Evolutionary conservation across 129 eudicot genomes (phyloP).

Genomic region (Gnaphalium uliginosum): DNA sequence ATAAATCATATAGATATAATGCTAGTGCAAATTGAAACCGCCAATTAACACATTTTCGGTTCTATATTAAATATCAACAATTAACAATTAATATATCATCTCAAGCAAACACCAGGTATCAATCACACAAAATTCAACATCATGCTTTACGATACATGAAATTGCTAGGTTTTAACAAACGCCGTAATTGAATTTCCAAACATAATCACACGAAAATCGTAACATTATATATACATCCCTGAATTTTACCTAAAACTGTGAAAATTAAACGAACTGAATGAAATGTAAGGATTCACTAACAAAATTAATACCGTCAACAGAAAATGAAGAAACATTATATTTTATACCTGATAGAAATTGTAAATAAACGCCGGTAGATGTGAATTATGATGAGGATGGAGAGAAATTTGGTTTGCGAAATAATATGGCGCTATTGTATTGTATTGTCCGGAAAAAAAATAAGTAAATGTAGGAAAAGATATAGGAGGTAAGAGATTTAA

Average conservation of each 20-base stretch:
- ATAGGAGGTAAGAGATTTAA: constrained; percentile 19
- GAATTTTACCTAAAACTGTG: background rate
- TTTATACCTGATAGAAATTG: background rate
- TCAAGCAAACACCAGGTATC: background rate
- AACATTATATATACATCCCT: background rate
- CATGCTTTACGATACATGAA: background rate
- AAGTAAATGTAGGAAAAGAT: constrained; percentile 21
- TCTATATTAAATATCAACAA: background rate
- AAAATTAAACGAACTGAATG: background rate
- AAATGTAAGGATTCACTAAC: background rate
- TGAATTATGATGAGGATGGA: too few species aligned
- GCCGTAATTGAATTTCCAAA: background rate
- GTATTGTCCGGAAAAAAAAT: background rate
- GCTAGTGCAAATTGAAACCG: background rate
- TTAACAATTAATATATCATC: background rate
- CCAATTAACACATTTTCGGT: background rate
- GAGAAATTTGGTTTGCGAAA: background rate
- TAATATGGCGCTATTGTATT: background rate
- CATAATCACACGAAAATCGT: background rate
- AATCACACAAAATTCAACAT: background rate
- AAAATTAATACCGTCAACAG: background rate
- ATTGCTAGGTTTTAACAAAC: background rate
- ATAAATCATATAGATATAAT: background rate
- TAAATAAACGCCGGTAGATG: background rate
- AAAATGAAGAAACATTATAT: background rate